These are phyloP conservation scores for Teratosphaeria destructans DNA, from an alignment of 2,329 filamentous ascomycete species.

Conservation along the genomic window DNA sequence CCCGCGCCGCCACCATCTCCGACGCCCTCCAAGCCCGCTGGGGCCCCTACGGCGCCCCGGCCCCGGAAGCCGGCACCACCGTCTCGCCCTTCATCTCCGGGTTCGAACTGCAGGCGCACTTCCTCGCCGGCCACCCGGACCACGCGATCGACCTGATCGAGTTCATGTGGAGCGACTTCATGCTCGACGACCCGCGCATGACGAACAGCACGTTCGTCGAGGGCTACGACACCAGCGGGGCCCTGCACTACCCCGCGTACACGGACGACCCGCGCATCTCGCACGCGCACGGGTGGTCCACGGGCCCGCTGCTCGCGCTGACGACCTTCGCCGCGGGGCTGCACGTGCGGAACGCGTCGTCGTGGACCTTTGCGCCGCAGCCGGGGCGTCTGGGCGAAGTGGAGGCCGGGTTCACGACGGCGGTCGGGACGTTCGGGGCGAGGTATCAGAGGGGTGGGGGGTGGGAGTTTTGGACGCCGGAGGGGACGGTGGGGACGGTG, in stretches of 20 bases:
- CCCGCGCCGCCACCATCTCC: conserved; percentile 25
- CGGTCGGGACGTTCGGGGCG: conserved; percentile 32
- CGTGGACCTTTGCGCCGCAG: conserved; percentile 36
- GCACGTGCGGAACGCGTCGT: conserved; percentile 29
- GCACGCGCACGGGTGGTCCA: conserved; percentile 43
- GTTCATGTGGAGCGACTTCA: conserved; percentile 40
- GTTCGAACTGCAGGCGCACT: conserved; percentile 39
- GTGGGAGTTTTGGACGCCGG: conserved; percentile 19
- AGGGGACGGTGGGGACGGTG: conserved; percentile 23
- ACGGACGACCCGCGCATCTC: conserved; percentile 37
- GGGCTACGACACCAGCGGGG: conserved; percentile 38
- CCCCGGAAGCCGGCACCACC: conserved; percentile 35
- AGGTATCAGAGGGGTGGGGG: conserved; percentile 7
- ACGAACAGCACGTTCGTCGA: conserved; percentile 45
- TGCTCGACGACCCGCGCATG: conserved; percentile 45
- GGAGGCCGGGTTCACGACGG: conserved; percentile 37
- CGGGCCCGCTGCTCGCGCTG: conserved; percentile 37
- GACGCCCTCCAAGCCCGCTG: conserved; percentile 26
- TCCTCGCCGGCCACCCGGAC: conserved; percentile 29
- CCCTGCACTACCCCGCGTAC: conserved; percentile 41
- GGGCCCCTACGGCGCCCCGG: conserved; percentile 37
- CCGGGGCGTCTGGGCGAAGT: conserved; percentile 34
- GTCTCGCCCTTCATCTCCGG: conserved; percentile 40
- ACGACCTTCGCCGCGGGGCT: conserved; percentile 38
- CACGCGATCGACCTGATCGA: conserved; percentile 35